Conservation (phyloP, 2,329 filamentous ascomycete genomes). For the Fusarium sp. region DNA sequence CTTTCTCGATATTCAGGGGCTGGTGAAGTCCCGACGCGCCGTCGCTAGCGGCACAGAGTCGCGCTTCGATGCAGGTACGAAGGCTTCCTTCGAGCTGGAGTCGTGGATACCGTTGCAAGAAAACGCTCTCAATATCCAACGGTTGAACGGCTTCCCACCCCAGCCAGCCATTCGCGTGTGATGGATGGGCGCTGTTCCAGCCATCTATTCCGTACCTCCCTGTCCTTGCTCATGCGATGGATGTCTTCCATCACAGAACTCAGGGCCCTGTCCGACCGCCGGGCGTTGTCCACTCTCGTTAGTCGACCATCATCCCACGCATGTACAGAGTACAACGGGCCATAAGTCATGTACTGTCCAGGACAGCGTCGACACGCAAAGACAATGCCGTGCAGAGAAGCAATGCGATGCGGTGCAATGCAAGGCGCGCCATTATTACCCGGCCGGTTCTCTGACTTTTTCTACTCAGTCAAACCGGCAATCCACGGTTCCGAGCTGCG, state of each 20-base stretch:
- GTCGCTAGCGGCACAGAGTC: slow-evolving; percentile 19
- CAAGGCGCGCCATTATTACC: slow-evolving; percentile 20
- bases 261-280: not conserved
- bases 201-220: slow-evolving; percentile 1
- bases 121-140: not conserved
- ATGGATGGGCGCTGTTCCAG: not conserved
- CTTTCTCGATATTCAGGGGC: slow-evolving; percentile 25
- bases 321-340: slow-evolving; percentile 6
- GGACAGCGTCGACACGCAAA: slow-evolving; percentile 5
- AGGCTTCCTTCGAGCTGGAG: not conserved
- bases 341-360: slow-evolving; percentile 9
- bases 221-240: not conserved
- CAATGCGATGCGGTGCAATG: slow-evolving; percentile 10
- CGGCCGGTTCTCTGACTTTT: slow-evolving; percentile 15
- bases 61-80: slow-evolving; percentile 19
- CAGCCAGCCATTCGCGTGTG: not conserved
- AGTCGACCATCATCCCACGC: slow-evolving; percentile 20
- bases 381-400: slow-evolving; percentile 16
- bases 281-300: not conserved
- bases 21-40: slow-evolving; percentile 17
- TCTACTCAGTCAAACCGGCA: not conserved
- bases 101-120: not conserved
- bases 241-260: not conserved
- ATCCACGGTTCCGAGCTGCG: not conserved
- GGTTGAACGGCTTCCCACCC: slow-evolving; percentile 5